Conservation (phyloP, 106 monocot species). For the Cymbidium sinense region DNA sequence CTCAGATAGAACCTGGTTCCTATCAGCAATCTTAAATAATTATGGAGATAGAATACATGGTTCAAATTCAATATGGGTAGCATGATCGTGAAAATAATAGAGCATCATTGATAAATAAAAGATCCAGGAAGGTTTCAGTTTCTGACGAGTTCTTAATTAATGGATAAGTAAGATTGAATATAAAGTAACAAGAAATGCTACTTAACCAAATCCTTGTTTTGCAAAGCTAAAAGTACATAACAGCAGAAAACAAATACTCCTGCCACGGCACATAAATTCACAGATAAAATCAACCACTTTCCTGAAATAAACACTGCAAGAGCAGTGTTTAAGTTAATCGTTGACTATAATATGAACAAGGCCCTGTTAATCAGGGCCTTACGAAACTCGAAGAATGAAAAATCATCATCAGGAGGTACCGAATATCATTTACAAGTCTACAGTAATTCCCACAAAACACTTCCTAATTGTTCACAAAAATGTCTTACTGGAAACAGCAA, state of each 20-base stretch:
- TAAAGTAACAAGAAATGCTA: neutral
- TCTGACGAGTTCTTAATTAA: neutral
- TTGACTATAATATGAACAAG: too few species aligned
- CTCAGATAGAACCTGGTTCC: too few species aligned
- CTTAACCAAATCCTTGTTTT: neutral
- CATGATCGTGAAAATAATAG: neutral
- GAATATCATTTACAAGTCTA: neutral
- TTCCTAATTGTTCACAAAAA: neutral
- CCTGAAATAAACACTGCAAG: neutral
- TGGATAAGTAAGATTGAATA: neutral
- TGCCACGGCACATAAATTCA: neutral
- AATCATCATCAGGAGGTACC: neutral
- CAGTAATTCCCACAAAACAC: neutral
- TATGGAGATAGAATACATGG: neutral
- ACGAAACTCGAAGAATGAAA: neutral
- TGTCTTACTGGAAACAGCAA: neutral
- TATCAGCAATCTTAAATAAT: neutral
- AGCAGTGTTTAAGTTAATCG: neutral
- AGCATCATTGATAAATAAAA: too few species aligned
- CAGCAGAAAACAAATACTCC: neutral
- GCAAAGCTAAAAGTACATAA: neutral
- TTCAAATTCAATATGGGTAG: neutral
- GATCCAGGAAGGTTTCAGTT: too few species aligned
- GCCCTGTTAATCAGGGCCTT: neutral
- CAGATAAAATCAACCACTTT: neutral